Evolutionary conservation across 108 stramenopile species (phyloP), one percentile per base, ranked within the genome.

Genomic region (Nitzschia putrida): DNA sequence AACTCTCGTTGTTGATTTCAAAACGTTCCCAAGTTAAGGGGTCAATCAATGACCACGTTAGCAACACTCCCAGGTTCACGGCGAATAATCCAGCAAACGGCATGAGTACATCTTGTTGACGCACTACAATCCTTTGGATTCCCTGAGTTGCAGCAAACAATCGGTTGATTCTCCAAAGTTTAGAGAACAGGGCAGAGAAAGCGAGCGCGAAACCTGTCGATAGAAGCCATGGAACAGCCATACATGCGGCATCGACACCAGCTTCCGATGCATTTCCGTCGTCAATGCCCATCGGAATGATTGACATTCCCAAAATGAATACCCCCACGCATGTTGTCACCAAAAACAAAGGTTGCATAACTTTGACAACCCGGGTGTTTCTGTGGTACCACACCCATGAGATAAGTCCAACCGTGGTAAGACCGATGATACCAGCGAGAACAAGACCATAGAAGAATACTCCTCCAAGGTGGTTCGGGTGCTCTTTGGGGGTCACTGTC

Each of bases 141-240:
- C 12, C 16, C 5, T 26, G 8, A 18, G 69, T 24, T 0, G 25
- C 22, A n/a, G 41, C 45, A 24, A 72, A 53, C 12, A 84, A 13
- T 25, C 64, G 66, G 64, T 87, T 84, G 53, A 87, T 39, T 21
- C 86, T 69, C 81, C 80, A 83, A 2, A 79, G 74, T 59, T 88
- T 88, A 40, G 71, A 68, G 44, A 75, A 80, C 10, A 88, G 64
- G 16, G 83, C 83, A 7, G 76, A 58, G 58, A 81, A 84, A 3
- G 72, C 63, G 23, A 71, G 72, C 8, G 72, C 64, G 53, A 83
- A 83, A 25, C 87, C 87, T 12, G 73, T 58, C 26, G 61, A 73
- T 14, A 76, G 16, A 6, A 82, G 60, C 80, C 80, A 85, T 8
- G 84, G 77, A 12, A 65, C 45, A 11, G 70, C 53, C 66, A 80